Base-by-base conservation (phyloP, 352 stramenopile genomes). In the Paralagenidium karlingii region DNA sequence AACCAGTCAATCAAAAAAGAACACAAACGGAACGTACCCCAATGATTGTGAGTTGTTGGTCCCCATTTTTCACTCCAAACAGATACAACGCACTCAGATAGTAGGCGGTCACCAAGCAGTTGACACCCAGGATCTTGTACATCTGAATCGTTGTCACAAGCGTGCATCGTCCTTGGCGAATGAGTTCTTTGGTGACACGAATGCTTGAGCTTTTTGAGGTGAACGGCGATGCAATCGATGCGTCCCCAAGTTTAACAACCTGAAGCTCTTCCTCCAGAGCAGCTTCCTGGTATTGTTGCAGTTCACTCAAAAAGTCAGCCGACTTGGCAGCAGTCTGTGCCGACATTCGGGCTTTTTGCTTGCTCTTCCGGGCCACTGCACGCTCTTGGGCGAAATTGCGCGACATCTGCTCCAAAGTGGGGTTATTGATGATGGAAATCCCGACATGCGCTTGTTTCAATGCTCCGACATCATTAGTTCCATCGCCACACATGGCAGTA, bases 181-280 rank as follows among this genome's bases (percentile, higher is more conserved):
- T 50, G 16, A 99, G 81, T 38, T 97, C 74, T 37, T 96, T 84
- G 33, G 53, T 53, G 13, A 77, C 61, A 24, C 53, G 55, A 18
- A 86, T 73, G 24, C 60, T 77, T 60, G 88, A 65, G 69, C 90
- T 58, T 76, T 84, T 61, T 25, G 83, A 92, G 5, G 94, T 99
- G 61, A 99, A 99, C 1, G 94, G 94, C 24, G 92, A 96, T 13
- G 94, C 94, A 31, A 98, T 94, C 1, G 85, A 97, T 2, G 94
- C 94, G 64, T 99, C 94, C 3, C 94, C 94, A 32, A 97, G 65
- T 43, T 92, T 89, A 0, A 98, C 87, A 44, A 96, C 75, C 2
- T 81, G 45, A 3, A 62, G 21, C 69, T 43, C 34, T 18, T 65
- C 53, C 21, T 62, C 53, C 26, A n/a, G n/a, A 16, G 30, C 19